Percentiles rank a stretch among this genome's conserved stretches.
Conservation (phyloP, 805 yeast species). For the Yueomyces sp. region DNA sequence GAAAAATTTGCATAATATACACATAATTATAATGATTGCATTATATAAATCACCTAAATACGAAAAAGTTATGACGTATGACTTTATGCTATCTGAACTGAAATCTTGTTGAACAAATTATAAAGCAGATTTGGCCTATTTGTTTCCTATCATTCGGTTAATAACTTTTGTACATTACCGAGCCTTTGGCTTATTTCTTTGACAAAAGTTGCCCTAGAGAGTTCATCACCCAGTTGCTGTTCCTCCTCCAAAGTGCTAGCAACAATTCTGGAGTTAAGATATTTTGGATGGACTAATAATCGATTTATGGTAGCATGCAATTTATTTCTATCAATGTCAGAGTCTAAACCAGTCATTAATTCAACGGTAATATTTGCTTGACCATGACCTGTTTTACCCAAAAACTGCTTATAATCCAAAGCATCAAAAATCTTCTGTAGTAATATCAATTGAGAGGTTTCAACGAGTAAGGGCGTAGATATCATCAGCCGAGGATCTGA, state of each 20-base stretch:
- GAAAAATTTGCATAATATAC: too few species aligned
- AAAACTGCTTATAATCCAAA: constrained; percentile 39
- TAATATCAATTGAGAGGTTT: constrained; percentile 55
- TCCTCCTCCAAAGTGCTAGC: constrained; percentile 58
- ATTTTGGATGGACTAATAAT: constrained; percentile 77
- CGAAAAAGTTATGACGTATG: too few species aligned
- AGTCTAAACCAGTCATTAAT: constrained; percentile 48
- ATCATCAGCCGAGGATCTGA: constrained; percentile 28
- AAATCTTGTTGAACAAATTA: too few species aligned
- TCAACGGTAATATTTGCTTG: constrained; percentile 15
- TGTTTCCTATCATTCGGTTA: constrained; percentile 5
- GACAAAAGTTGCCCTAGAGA: constrained; percentile 29
- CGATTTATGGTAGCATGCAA: constrained; percentile 53
- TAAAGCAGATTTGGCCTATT: too few species aligned
- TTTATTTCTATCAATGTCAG: constrained; percentile 41
- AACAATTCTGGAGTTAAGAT: constrained; percentile 51
- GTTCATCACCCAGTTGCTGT: constrained; percentile 38
- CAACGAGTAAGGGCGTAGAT: constrained; percentile 42
- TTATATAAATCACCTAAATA: too few species aligned
- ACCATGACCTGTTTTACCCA: constrained; percentile 11
- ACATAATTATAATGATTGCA: too few species aligned
- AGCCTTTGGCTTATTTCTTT: constrained; percentile 37
- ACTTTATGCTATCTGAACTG: too few species aligned
- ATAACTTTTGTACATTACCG: constrained; percentile 35
- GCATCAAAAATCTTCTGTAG: constrained; percentile 44